Conservation (phyloP, 2,329 filamentous ascomycete genomes). For the Lasiodiplodia gonubiensis region DNA sequence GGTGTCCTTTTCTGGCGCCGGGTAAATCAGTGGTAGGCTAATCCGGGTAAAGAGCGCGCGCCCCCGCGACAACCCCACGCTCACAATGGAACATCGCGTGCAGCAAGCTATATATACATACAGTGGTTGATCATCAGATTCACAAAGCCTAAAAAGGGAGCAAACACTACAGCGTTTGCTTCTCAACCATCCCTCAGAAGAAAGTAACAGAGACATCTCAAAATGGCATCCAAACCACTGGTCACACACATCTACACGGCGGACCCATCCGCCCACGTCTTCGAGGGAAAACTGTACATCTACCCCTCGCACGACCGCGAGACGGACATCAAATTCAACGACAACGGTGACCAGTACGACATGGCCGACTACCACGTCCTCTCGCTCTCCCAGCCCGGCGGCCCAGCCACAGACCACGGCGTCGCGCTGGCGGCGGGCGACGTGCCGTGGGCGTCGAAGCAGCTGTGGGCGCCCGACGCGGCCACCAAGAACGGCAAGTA, state of each 20-base stretch:
- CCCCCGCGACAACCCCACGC: neutral
- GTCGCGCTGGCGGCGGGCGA: slow-evolving; percentile 68
- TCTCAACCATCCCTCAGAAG: neutral
- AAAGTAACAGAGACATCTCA: neutral
- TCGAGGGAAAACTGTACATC: slow-evolving; percentile 76
- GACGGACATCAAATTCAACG: slow-evolving; percentile 75
- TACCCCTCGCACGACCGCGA: slow-evolving; percentile 83
- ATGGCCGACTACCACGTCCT: slow-evolving; percentile 86
- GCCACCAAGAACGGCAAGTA: slow-evolving; percentile 72
- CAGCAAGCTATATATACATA: neutral
- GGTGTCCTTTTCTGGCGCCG: neutral
- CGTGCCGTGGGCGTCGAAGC: slow-evolving; percentile 77
- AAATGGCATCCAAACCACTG: slow-evolving; percentile 56
- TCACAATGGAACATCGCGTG: neutral
- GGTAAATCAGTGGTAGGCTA: slow-evolving; percentile 11
- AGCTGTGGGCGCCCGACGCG: slow-evolving; percentile 82
- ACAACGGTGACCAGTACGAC: slow-evolving; percentile 85
- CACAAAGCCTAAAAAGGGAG: neutral
- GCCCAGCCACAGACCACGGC: slow-evolving; percentile 73
- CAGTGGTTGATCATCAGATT: neutral
- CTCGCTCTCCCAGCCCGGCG: slow-evolving; percentile 62
- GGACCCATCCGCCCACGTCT: slow-evolving; percentile 81
- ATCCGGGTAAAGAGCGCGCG: slow-evolving; percentile 3
- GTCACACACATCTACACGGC: slow-evolving; percentile 80
- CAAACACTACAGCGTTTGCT: neutral